Percentiles rank a stretch among this genome's conserved stretches.
Evolutionary conservation across 1,139 yeast species (phyloP).

Genomic region (Trichomonascaceae sp.): DNA sequence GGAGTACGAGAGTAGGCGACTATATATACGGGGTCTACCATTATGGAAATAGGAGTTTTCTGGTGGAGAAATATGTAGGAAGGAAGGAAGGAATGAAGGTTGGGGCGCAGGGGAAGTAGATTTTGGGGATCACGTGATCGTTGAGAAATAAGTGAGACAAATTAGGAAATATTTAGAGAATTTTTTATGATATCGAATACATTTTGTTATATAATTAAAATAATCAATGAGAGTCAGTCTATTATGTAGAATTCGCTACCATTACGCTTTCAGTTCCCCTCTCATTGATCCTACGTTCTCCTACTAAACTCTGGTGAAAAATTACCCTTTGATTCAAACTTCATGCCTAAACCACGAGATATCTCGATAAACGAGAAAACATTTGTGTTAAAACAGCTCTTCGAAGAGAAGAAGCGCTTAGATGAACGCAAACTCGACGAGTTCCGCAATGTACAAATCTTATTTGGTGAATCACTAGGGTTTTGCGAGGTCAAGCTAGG

Average conservation of each 20-base stretch:
- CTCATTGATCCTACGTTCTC: background rate
- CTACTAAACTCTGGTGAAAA: background rate
- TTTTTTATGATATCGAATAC: too few relatives aligned
- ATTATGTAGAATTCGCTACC: background rate
- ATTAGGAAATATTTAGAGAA: background rate
- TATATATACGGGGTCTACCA: constrained; percentile 58
- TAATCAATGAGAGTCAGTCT: too few relatives aligned
- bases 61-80: background rate
- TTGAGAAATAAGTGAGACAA: background rate
- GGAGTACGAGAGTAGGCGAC: constrained; percentile 94
- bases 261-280: background rate
- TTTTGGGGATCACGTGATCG: background rate
- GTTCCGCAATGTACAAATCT: constrained; percentile 57
- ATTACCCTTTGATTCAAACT: background rate
- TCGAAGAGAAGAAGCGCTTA: constrained; percentile 51
- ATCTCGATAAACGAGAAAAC: constrained; percentile 60
- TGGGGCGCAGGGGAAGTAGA: background rate
- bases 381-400: constrained; percentile 56
- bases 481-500: constrained; percentile 76
- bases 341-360: constrained; percentile 4
- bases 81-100: background rate
- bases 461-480: constrained; percentile 69
- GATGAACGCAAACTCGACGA: constrained; percentile 66
- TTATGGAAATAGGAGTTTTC: background rate
- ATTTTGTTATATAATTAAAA: too few relatives aligned